Percentiles rank a stretch among this genome's conserved stretches.
Evolutionary conservation across 768 basidiomycete species (phyloP).

Genomic region (Macrolepiota fuliginosa): DNA sequence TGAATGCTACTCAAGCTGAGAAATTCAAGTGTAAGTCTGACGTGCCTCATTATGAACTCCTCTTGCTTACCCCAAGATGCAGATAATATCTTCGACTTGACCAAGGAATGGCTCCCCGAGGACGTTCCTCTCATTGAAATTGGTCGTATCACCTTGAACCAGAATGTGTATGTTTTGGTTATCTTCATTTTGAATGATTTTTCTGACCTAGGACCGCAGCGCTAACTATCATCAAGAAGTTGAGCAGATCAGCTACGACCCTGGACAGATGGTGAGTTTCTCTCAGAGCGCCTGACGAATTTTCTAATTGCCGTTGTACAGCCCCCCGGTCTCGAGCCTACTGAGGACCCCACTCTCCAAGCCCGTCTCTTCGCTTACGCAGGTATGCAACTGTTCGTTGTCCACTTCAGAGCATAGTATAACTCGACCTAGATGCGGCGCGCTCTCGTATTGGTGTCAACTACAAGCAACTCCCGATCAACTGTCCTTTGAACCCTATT

Average conservation of each 20-base stretch:
- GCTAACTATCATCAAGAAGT: conserved; percentile 30
- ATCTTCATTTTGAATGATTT: neutral
- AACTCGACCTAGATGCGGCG: conserved; percentile 28
- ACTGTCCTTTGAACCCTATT: conserved; percentile 35
- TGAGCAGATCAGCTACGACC: conserved; percentile 46
- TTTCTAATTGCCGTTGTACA: neutral
- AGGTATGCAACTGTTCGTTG: conserved; percentile 24
- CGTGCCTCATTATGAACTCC: neutral
- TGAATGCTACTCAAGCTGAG: conserved; percentile 51
- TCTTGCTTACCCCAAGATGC: conserved; percentile 8
- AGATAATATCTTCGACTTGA: conserved; percentile 51
- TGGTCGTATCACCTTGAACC: conserved; percentile 33
- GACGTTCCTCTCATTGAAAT: conserved; percentile 32
- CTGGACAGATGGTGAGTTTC: conserved; percentile 42
- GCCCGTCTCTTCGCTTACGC: conserved; percentile 57
- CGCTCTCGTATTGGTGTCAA: conserved; percentile 38
- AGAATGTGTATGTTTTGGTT: conserved; percentile 28
- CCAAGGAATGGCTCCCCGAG: conserved; percentile 39
- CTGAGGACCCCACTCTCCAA: conserved; percentile 58
- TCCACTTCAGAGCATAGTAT: neutral
- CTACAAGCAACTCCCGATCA: conserved; percentile 36
- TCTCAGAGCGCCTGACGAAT: neutral
- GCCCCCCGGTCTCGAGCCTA: conserved; percentile 39
- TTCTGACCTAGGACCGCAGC: neutral
- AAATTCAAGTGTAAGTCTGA: conserved; percentile 31